phyloP scores from a whole-genome alignment of 768 basidiomycete genomes.

The Rhodotorula taiwanensis region DNA sequence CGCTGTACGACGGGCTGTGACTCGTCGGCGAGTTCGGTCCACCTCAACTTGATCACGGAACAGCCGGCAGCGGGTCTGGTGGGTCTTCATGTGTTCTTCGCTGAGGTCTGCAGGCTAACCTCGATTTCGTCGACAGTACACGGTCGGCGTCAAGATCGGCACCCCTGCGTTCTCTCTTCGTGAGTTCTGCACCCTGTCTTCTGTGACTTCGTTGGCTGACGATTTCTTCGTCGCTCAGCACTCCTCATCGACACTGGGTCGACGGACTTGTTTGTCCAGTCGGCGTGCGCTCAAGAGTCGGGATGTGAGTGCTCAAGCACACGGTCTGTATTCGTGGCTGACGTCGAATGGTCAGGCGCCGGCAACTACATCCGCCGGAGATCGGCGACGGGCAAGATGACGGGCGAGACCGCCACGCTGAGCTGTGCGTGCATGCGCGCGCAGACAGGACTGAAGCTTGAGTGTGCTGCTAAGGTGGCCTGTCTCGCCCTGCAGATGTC shows the following conservation, averaged over 20 bases:
- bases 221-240: neutral
- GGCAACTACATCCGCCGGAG: neutral
- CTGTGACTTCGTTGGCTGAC: neutral
- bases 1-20: neutral
- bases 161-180: neutral
- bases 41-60: no score
- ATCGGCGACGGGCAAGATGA: neutral
- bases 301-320: neutral
- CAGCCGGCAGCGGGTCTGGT: neutral
- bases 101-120: no score
- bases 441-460: no score
- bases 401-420: neutral
- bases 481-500: neutral
- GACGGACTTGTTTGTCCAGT: conserved; percentile 4
- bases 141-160: neutral
- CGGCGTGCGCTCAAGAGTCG: neutral
- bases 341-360: neutral
- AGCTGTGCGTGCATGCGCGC: neutral
- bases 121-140: no score
- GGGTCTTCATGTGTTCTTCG: no score
- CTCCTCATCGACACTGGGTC: conserved; percentile 13
- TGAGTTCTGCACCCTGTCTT: neutral
- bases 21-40: neutral
- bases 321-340: no score
- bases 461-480: no score